Evolutionary conservation across 1,284 basidiomycete species (phyloP).

Genomic region (Austroboletus olivaceoglutinosus): DNA sequence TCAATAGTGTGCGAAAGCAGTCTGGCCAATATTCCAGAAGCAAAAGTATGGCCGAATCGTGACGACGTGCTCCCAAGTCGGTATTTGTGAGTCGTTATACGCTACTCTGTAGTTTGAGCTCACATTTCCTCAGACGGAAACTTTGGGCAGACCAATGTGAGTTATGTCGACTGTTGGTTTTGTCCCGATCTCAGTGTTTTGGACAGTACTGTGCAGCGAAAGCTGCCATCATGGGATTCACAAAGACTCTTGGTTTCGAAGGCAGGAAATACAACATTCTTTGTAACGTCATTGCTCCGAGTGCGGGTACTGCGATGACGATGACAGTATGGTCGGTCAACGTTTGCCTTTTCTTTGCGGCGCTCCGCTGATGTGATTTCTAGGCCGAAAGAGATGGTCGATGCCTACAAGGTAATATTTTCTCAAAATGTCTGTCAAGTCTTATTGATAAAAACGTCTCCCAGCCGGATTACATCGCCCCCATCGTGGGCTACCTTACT

Average conservation of each 20-base stretch:
- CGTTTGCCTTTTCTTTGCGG: slow-evolving; percentile 19
- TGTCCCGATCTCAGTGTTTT: slow-evolving; percentile 2
- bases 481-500: slow-evolving; percentile 88
- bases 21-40: slow-evolving; percentile 96
- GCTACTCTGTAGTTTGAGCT: slow-evolving; percentile 4
- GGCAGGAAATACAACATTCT: slow-evolving; percentile 90
- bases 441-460: not conserved
- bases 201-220: slow-evolving; percentile 87
- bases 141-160: slow-evolving; percentile 86
- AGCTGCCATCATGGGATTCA: slow-evolving; percentile 89
- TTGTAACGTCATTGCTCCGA: slow-evolving; percentile 87
- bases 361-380: not conserved
- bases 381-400: slow-evolving; percentile 90
- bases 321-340: slow-evolving; percentile 66
- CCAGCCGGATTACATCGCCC: slow-evolving; percentile 88
- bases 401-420: slow-evolving; percentile 77
- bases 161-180: slow-evolving; percentile 11
- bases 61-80: slow-evolving; percentile 91
- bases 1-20: slow-evolving; percentile 80
- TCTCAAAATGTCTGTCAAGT: not conserved
- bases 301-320: slow-evolving; percentile 91
- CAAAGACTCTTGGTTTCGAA: slow-evolving; percentile 88
- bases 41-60: slow-evolving; percentile 97
- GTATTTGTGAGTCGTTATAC: slow-evolving; percentile 66
- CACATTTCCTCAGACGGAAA: slow-evolving; percentile 68